Evolutionary conservation across 164 flowering plant species (phyloP).

Genomic region (Stephania cephalantha): DNA sequence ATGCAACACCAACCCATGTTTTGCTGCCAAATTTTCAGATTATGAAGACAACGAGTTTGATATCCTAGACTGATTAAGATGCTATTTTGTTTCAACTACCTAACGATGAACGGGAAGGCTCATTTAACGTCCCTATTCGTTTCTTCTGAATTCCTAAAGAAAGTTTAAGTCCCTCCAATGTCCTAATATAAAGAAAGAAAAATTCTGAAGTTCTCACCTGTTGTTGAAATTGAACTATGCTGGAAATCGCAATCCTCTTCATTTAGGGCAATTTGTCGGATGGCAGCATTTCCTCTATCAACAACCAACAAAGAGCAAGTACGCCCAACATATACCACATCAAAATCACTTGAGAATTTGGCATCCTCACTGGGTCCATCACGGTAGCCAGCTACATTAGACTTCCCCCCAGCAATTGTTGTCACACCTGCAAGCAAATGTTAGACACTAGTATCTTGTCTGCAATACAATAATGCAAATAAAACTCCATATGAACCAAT

Average conservation of each 20-base stretch:
- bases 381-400: conserved; percentile 80
- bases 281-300: conserved; percentile 98
- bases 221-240: conserved; percentile 50
- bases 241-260: conserved; percentile 83
- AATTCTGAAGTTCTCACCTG: conserved; percentile 43
- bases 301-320: conserved; percentile 89
- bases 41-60: no score
- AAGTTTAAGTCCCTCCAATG: background rate
- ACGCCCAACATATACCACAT: conserved; percentile 68
- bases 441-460: background rate
- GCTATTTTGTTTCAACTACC: no score
- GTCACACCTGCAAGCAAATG: conserved; percentile 67
- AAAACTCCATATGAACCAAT: background rate
- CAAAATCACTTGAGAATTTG: conserved; percentile 87
- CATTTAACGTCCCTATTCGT: no score
- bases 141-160: no score
- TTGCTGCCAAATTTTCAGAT: no score
- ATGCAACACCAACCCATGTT: no score
- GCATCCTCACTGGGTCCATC: conserved; percentile 99
- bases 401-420: conserved; percentile 97
- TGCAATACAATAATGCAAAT: background rate
- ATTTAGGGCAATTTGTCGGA: conserved; percentile 81
- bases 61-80: no score
- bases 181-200: background rate
- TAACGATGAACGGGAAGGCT: no score